These are phyloP conservation scores for Millerago galiae DNA, from an alignment of 805 yeast species.

Conservation along the genomic window DNA sequence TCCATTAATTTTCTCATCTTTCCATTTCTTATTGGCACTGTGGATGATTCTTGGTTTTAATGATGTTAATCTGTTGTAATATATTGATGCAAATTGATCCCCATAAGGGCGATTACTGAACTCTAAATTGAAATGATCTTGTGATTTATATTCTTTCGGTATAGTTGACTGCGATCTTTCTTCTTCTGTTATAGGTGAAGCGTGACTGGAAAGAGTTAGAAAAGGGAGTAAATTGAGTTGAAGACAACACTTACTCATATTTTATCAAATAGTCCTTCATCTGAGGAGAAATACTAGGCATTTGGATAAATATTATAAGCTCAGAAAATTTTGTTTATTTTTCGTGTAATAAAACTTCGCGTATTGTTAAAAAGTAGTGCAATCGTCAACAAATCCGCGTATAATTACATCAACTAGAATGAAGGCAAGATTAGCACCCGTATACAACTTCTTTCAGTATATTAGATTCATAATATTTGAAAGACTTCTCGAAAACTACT, in stretches of 20 bases:
- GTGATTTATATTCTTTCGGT: conserved; percentile 11
- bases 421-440: no score
- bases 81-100: conserved; percentile 53
- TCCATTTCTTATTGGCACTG: conserved; percentile 51
- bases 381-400: background rate
- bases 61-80: conserved; percentile 42
- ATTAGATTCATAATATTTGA: no score
- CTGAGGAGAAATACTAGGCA: conserved; percentile 4
- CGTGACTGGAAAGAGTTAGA: background rate
- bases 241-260: conserved; percentile 4
- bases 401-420: no score
- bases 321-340: background rate
- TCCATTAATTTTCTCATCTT: conserved; percentile 36
- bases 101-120: conserved; percentile 37
- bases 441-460: no score
- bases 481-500: no score
- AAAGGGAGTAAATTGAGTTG: background rate
- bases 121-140: conserved; percentile 14
- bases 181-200: background rate
- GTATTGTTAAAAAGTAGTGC: background rate
- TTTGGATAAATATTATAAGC: background rate
- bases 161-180: background rate
- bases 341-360: background rate
- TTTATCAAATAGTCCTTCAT: conserved; percentile 8
- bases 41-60: conserved; percentile 42